Percentiles rank a stretch among this genome's conserved stretches.
Conservation (phyloP, 2,329 filamentous ascomycete species). For the Aureobasidium lini region DNA sequence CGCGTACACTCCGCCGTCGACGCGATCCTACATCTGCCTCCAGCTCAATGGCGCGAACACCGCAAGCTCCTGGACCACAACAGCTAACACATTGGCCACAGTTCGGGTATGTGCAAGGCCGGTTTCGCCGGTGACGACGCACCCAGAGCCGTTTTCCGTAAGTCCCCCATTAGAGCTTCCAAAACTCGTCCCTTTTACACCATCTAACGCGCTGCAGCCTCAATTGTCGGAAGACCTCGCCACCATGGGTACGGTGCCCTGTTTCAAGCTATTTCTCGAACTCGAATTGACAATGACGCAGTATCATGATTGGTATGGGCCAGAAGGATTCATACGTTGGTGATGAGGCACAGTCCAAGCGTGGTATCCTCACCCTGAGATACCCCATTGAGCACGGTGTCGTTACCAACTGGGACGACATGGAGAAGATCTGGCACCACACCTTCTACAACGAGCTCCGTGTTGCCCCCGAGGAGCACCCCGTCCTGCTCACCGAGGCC, state of each 20-base stretch:
- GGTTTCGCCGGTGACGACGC: conserved; percentile 99
- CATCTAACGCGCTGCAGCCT: conserved; percentile 54
- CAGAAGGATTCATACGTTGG: conserved; percentile 99
- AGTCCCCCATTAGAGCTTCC: conserved; percentile 46
- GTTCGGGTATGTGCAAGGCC: conserved; percentile 99
- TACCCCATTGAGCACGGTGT: conserved; percentile 99
- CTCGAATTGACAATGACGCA: conserved; percentile 34
- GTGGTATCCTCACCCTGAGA: conserved; percentile 99
- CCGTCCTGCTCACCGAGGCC: conserved; percentile 96
- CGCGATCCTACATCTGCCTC: conserved; percentile 24
- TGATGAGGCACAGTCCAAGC: conserved; percentile 99
- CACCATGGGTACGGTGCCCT: conserved; percentile 82
- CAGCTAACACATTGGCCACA: conserved; percentile 35
- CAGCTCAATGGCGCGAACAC: conserved; percentile 4
- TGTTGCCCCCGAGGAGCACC: conserved; percentile 99
- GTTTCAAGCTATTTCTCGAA: conserved; percentile 15
- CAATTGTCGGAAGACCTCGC: conserved; percentile 98
- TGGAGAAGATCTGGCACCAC: conserved; percentile 99
- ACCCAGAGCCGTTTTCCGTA: conserved; percentile 99
- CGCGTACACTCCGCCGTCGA: conserved; percentile 21
- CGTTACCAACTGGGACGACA: conserved; percentile 99
- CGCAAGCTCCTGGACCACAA: background rate
- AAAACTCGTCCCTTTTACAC: background rate
- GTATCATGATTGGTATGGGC: conserved; percentile 99
- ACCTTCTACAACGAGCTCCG: conserved; percentile 99